Percentiles rank a stretch among this genome's conserved stretches.
phyloP scores from a whole-genome alignment of 129 eudicot genomes.

The Scalesia atractyloides region DNA sequence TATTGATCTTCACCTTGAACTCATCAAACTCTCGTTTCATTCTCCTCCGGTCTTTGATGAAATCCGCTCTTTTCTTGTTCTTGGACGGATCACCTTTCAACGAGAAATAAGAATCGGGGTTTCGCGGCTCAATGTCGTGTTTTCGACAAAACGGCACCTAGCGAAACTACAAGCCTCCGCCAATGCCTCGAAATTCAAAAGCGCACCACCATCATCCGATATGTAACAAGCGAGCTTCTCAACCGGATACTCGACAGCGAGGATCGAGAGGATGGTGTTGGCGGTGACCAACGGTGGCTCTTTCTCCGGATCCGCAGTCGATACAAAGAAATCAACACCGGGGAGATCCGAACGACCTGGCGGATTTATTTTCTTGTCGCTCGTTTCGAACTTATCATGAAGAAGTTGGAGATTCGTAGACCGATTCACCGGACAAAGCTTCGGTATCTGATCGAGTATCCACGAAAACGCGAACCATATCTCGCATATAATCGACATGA shows the following conservation, averaged over 20 bases:
- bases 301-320: constrained; percentile 68
- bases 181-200: constrained; percentile 86
- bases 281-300: constrained; percentile 85
- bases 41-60: constrained; percentile 8
- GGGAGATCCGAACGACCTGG: constrained; percentile 88
- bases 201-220: constrained; percentile 92
- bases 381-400: constrained; percentile 71
- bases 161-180: constrained; percentile 97
- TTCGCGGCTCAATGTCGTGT: constrained; percentile 38
- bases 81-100: constrained; percentile 83
- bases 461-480: constrained; percentile 93
- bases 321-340: constrained; percentile 77
- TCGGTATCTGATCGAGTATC: constrained; percentile 87
- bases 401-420: constrained; percentile 57
- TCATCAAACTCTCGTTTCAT: constrained; percentile 81
- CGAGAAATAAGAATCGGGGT: constrained; percentile 70
- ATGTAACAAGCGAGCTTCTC: constrained; percentile 81
- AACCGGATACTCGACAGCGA: constrained; percentile 74
- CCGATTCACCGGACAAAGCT: constrained; percentile 65
- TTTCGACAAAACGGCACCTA: constrained; percentile 41
- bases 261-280: constrained; percentile 80
- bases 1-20: constrained; percentile 82
- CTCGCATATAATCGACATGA: constrained; percentile 77
- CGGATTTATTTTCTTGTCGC: constrained; percentile 52
- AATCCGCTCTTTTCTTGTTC: constrained; percentile 44